Base-by-base conservation (phyloP, 2,329 filamentous ascomycete species). In the Macrophomina pseudophaseolina region DNA sequence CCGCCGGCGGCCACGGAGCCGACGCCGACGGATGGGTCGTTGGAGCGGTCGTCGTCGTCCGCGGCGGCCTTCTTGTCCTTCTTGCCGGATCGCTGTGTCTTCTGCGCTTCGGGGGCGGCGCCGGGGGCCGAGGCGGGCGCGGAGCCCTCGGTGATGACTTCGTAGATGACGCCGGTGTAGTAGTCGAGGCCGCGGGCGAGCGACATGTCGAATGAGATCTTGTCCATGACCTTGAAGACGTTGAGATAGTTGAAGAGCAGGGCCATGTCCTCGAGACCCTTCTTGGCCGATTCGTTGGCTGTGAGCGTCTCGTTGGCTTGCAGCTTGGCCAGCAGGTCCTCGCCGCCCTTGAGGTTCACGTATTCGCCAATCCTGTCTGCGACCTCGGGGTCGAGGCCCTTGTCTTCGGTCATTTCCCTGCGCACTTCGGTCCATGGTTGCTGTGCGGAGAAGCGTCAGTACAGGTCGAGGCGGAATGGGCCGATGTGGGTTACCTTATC, bases 371-470 rank as follows among this genome's bases (percentile, higher is more conserved):
- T 97, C 74, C 88, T 90, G 80, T 97, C 93, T 54, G 94, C 94
- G 35, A 94, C 87, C 14, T 87, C 89, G 30, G 84, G 83, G 49
- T 88, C 86, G 1, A 98, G 84, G 0, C 93, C 93, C 82, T 97
- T 97, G 70, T 96, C 91, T 71, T 94, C 91, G 0, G 91, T 90
- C 94, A 97, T 97, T 78, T 97, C 94, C 78, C 91, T 91, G 78
- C 90, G 89, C 64, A 97, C 94, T 70, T 97, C 93, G 38, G 86
- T 86, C 94, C 94, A 97, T 1, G 93, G 91, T 35, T 79, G 77
- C 77, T 80, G 64, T 49, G 28, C 12, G 40, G 66, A 76, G 60
- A 75, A 71, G 40, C 35, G 32, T 54, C n/a, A 42, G 60, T 44
- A 16, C n/a, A 6, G 33, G 18, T 23, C 23, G 59, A n/a, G 12